Evolutionary conservation across 2,329 filamentous ascomycete genomes (phyloP), one percentile per base, ranked within the genome.

Genomic region (Emmonsia crescens): DNA sequence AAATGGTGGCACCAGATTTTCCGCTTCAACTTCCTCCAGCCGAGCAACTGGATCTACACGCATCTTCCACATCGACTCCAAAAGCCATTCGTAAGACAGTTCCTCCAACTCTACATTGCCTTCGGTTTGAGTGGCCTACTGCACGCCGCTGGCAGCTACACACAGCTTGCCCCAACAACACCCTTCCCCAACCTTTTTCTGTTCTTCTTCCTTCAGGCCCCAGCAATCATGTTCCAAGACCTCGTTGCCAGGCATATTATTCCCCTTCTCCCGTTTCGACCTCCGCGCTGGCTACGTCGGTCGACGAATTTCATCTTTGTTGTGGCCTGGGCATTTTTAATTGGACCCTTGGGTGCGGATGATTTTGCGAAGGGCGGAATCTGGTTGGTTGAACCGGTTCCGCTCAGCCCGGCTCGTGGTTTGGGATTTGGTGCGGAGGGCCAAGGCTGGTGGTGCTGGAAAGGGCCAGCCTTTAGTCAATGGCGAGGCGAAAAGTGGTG

Each of bases 1-100:
- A 80, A 79, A 27, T 93, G 85, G 81, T 96, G 93, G 93, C 93
- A 97, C 73, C 92, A 96, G 74, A 86, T 87, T 2, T 95, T 96
- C 76, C 87, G 91, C 0, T 82, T 85, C 61, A 85, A 83, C 66
- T 72, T 64, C 60, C 64, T 48, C 74, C 69, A 65, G 29, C 72
- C 66, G 29, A 79, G 21, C 71, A 78, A 66, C 57, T 84, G 62
- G 67, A 65, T 64, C 65, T 70, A 66, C 67, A 74, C 59, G 67
- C 72, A 36, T n/a, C 63, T 62, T 14, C 67, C 60, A 69, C 72
- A 1, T 29, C 60, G 44, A 9, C 59, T 69, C 36, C 60, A 66
- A 6, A 64, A 65, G 27, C 64, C 64, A 29, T 40, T 49, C 36
- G 49, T 48, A 38, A 68, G 69, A 60, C 71, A 67, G 8, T 42